Conservation (phyloP, 768 basidiomycete genomes). For the Serendipita sp. region DNA sequence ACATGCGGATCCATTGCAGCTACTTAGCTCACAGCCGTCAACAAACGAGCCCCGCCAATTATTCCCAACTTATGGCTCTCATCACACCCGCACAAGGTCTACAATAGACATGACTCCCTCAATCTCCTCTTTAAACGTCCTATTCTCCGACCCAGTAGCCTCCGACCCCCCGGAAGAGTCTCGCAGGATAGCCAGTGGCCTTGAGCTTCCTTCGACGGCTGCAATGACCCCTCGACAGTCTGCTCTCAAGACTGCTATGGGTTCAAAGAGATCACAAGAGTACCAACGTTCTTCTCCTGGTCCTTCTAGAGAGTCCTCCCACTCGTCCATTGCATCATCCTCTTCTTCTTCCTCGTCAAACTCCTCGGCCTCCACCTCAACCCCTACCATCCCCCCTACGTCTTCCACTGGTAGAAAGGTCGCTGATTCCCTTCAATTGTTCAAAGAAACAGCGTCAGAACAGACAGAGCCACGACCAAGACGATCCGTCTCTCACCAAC, state of each 20-base stretch:
- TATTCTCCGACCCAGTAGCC: background rate
- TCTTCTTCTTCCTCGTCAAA: conserved; percentile 6
- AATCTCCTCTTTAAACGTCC: background rate
- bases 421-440: conserved; percentile 63
- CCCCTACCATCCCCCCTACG: background rate
- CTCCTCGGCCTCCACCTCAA: background rate
- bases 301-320: conserved; percentile 1
- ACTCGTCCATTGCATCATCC: conserved; percentile 7
- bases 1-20: background rate
- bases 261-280: background rate
- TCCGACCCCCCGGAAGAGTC: background rate
- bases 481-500: background rate
- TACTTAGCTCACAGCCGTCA: background rate
- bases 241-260: background rate
- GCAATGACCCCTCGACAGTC: background rate
- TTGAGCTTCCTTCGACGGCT: background rate
- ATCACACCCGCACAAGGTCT: background rate
- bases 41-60: background rate
- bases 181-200: background rate
- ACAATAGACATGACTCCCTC: background rate
- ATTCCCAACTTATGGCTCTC: background rate
- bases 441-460: conserved; percentile 46
- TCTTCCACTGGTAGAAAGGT: conserved; percentile 57
- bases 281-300: background rate
- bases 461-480: background rate